Conservation (phyloP, 371 early-diverging fungal genomes). For the Mucor racemosus region DNA sequence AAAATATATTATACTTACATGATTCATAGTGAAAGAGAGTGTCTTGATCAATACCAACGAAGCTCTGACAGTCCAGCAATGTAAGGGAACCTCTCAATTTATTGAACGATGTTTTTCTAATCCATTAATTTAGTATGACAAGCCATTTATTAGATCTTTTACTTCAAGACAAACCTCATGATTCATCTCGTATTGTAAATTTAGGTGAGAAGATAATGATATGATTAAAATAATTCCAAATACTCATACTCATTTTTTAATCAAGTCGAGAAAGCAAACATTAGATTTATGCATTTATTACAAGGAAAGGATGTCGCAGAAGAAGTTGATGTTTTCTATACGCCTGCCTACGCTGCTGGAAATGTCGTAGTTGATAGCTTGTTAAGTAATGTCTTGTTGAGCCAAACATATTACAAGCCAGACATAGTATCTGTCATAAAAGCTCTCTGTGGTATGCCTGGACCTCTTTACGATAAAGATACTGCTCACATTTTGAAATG, state of each 20-base stretch:
- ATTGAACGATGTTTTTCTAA: background rate
- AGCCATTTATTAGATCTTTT: slow-evolving; percentile 41
- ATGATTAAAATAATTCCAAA: background rate
- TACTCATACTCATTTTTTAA: background rate
- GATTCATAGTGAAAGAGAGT: slow-evolving; percentile 43
- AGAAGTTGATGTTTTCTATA: slow-evolving; percentile 37
- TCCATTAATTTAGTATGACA: slow-evolving; percentile 30
- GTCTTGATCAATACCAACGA: slow-evolving; percentile 38
- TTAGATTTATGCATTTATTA: slow-evolving; percentile 49
- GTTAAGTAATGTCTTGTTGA: slow-evolving; percentile 48
- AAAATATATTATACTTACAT: background rate
- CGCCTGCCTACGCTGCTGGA: slow-evolving; percentile 56
- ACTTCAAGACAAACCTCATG: slow-evolving; percentile 30
- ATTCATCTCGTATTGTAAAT: slow-evolving; percentile 36
- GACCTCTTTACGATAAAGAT: slow-evolving; percentile 39
- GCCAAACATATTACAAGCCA: slow-evolving; percentile 54
- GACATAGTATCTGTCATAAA: slow-evolving; percentile 58
- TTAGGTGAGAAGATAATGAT: slow-evolving; percentile 25
- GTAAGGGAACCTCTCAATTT: slow-evolving; percentile 27
- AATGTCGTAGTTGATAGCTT: slow-evolving; percentile 51
- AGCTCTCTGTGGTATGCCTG: slow-evolving; percentile 55
- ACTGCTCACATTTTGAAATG: slow-evolving; percentile 23
- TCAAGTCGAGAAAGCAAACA: slow-evolving; percentile 48
- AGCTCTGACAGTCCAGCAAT: slow-evolving; percentile 54
- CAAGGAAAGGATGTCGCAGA: slow-evolving; percentile 40